Conservation (phyloP, 495 filamentous ascomycete genomes). For the Tuber melanosporum region DNA sequence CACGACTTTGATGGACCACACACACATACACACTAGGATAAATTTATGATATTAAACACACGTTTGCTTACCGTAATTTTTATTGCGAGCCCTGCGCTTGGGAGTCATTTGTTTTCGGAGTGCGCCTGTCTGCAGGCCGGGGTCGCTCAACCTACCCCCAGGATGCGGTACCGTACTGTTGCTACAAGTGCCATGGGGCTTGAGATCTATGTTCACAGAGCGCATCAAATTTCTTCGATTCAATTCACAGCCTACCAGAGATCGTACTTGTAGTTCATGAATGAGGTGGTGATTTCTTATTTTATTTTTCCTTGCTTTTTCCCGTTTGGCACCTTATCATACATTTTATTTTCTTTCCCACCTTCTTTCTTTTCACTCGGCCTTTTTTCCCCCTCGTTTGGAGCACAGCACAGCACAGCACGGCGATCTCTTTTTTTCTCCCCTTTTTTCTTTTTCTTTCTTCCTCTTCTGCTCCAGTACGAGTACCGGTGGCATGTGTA, state of each 20-base stretch:
- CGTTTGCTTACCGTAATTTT: not conserved
- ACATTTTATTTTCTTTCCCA: not conserved
- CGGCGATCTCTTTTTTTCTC: conserved; percentile 5
- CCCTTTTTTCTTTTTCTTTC: conserved; percentile 4
- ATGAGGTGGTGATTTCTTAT: conserved; percentile 8
- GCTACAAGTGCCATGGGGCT: conserved; percentile 2
- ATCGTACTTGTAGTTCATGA: not conserved
- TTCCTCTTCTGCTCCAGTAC: not conserved
- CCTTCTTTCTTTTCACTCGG: not conserved
- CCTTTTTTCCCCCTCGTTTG: not conserved
- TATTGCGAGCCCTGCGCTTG: conserved; percentile 21
- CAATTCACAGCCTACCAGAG: not conserved
- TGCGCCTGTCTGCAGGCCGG: conserved; percentile 32
- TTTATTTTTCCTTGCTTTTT: conserved; percentile 14
- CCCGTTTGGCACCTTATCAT: not conserved
- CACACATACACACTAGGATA: not conserved
- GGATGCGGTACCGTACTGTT: conserved; percentile 5
- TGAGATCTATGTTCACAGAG: conserved; percentile 13
- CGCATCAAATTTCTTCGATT: conserved; percentile 4
- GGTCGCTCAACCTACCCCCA: conserved; percentile 20
- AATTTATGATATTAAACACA: not conserved
- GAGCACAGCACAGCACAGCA: not conserved
- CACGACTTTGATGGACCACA: conserved; percentile 9
- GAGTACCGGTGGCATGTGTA: not conserved
- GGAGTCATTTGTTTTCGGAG: conserved; percentile 29